Base-by-base conservation (phyloP, 148 eudicot species). In the Spergularia bocconei region DNA sequence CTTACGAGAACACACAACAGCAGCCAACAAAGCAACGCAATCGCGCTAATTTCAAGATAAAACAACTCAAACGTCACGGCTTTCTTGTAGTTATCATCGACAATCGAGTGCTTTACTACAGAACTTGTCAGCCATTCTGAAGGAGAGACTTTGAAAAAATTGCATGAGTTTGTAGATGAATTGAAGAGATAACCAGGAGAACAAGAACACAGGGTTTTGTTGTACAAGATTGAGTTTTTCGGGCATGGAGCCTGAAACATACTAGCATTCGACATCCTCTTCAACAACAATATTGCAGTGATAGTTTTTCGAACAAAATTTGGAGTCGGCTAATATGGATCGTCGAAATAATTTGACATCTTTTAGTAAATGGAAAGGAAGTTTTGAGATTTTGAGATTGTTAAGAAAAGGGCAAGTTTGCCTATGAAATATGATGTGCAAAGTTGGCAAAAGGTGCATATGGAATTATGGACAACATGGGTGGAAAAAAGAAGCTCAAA, bases 121-220 rank as follows among this genome's bases (percentile, higher is more conserved):
- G 91, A 83, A 58, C 62, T 79, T 6, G 72, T 47, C 12, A 78
- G 77, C 85, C 83, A 78, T 20, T 80, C 85, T 41, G 76, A 36
- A 48, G 72, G 74, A 1, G 73, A 69, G 7, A 84, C 76, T 0
- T 20, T 29, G 76, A 89, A 88, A 20, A 84, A 67, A 0, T 53
- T 11, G 76, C 98, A 93, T 9, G 77, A 20, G 5, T 60, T 72
- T 29, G 88, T 33, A 59, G 83, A 73, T 52, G 63, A 39, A 47
- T 86, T 90, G 86, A 70, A 84, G 5, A 89, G 25, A 70, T 79
- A 84, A 0, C 96, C 98, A 4, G 98, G 96, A 51, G 77, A 57
- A 71, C 98, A 93, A 6, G 84, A 87, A 75, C 98, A 93, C 7
- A 74, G 78, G 13, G 88, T 73, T 56, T 78, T 51, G 85, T 93